These are phyloP conservation scores for Conringia planisiliqua DNA, from an alignment of 345 rosid genomes.

Conservation along the genomic window DNA sequence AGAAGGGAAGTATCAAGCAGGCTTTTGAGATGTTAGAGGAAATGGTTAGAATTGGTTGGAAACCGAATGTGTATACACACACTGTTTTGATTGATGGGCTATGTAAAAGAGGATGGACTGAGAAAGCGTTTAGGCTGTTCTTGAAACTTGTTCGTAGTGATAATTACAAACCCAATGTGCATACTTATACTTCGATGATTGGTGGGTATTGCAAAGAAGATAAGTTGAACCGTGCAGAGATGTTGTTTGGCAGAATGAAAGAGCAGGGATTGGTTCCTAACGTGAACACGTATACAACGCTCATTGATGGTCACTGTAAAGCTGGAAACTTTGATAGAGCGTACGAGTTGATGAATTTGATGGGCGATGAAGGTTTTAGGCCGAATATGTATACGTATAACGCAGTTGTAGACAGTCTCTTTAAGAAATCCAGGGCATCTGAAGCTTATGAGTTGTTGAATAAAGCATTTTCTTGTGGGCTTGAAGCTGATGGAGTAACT, in stretches of 20 bases:
- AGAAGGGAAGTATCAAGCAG: constrained; percentile 79
- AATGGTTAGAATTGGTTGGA: constrained; percentile 75
- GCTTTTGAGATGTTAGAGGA: constrained; percentile 86
- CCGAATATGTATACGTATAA: constrained; percentile 72
- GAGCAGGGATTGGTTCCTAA: constrained; percentile 80
- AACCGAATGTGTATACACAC: constrained; percentile 84
- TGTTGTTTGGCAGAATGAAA: constrained; percentile 76
- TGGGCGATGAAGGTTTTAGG: constrained; percentile 55
- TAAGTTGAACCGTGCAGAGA: constrained; percentile 82
- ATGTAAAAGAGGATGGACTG: constrained; percentile 93
- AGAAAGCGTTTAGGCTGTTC: constrained; percentile 84
- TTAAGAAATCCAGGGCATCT: constrained; percentile 56
- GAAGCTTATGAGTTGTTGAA: constrained; percentile 66
- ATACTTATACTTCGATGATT: constrained; percentile 81
- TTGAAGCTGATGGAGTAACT: constrained; percentile 72
- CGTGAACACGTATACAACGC: constrained; percentile 65
- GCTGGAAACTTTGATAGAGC: constrained; percentile 68
- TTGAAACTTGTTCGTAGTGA: constrained; percentile 82
- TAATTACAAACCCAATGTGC: constrained; percentile 70
- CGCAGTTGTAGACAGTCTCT: constrained; percentile 53
- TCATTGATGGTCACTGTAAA: constrained; percentile 70
- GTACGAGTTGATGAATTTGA: constrained; percentile 63
- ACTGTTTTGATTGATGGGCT: constrained; percentile 73
- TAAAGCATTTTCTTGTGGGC: constrained; percentile 43
- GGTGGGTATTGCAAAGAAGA: constrained; percentile 75